Base-by-base conservation (phyloP, 1,139 yeast species). In the Yamadazyma triangularis region DNA sequence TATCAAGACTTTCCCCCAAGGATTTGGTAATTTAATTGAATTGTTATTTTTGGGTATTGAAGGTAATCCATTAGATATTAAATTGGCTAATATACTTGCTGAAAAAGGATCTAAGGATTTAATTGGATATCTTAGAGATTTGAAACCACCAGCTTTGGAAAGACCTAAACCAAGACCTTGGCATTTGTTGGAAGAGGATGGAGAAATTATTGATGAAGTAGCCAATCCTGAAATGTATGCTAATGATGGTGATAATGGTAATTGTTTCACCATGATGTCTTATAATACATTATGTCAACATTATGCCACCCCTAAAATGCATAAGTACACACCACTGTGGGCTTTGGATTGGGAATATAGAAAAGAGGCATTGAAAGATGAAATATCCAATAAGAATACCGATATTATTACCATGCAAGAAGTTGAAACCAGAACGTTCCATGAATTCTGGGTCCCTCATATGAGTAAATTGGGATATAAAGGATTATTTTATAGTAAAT, bases 321-420 rank as follows among this genome's bases (percentile, higher is more conserved):
- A 86, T 56, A 89, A 85, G 48, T 91, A 86, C 53, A 88, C 97
- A 2, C 97, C 97, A 19, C 79, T 95, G 2, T 91, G 98, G 98
- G 98, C 97, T 5, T 71, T 91, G 41, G 77, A 79, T 32, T 89
- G 97, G 97, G 84, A 83, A n/a, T 88, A 82, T 58, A 80, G 99
- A 59, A 77, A 82, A 51, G 79, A 81, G 36, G 66, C 75, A 30
- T 70, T 91, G 41, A 75, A 79, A 39, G 78, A 81, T 43, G 95
- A 91, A 55, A 71, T 91, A 12, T 52, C 79, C 31, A 64, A 68
- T 12, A 73, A 68, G 45, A 71, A 74, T 36, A 70, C 89, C 18
- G 97, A 91, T 55, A 67, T 93, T 26, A 61, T 91, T 20, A 89
- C 97, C 64, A 67, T 91, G 63, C 98, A 91, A 66, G 99, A 91